Conservation (phyloP, 306 rosid species). For the Senna siamea region DNA sequence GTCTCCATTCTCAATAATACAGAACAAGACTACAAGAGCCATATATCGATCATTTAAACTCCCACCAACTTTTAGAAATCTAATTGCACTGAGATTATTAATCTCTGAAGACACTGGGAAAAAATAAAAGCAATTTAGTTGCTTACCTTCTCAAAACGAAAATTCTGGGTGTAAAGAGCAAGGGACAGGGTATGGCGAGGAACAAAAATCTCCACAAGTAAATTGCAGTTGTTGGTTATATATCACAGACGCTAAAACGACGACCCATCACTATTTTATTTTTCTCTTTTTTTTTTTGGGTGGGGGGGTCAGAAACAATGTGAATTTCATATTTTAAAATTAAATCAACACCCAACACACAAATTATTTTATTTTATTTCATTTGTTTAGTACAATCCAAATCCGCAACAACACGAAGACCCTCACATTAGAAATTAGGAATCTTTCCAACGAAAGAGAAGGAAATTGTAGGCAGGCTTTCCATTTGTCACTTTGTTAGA, state of each 20-base stretch:
- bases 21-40: neutral
- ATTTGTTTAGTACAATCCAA: neutral
- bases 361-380: neutral
- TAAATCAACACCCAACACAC: neutral
- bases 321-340: neutral
- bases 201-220: slow-evolving; percentile 27
- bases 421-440: neutral
- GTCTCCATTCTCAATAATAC: slow-evolving; percentile 20
- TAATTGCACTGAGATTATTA: slow-evolving; percentile 1
- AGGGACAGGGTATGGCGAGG: slow-evolving; percentile 28
- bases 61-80: slow-evolving; percentile 1
- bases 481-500: slow-evolving; percentile 31
- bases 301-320: neutral
- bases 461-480: slow-evolving; percentile 13
- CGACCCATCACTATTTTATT: neutral
- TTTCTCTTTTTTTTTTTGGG: no score
- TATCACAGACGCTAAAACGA: neutral
- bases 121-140: no score
- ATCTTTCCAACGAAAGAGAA: slow-evolving; percentile 24
- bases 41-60: neutral
- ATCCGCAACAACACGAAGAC: neutral
- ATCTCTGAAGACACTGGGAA: slow-evolving; percentile 34
- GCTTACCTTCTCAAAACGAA: slow-evolving; percentile 49
- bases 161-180: slow-evolving; percentile 2
- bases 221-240: slow-evolving; percentile 14